These are phyloP conservation scores for Leishmania mexicana DNA, from an alignment of 208 protist species.

Conservation along the genomic window DNA sequence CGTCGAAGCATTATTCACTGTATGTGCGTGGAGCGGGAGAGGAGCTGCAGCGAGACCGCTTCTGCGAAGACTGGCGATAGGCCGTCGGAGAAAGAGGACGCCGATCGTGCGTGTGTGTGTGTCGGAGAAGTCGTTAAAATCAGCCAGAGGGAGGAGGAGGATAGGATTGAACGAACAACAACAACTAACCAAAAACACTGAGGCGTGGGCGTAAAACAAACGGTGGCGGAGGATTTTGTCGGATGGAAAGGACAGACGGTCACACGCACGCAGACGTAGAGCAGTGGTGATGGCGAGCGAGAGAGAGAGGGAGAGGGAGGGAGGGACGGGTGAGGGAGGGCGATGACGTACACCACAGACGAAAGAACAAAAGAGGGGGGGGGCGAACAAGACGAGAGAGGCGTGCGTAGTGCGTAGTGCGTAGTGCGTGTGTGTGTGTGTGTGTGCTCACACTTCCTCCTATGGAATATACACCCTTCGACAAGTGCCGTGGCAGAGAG, in stretches of 20 bases:
- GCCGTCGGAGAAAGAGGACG: background rate
- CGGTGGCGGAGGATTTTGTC: background rate
- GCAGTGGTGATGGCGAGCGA: background rate
- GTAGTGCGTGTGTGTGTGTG: no score
- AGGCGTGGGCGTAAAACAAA: background rate
- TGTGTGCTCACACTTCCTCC: background rate
- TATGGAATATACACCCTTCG: background rate
- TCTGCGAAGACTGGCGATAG: background rate
- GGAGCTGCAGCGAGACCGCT: background rate
- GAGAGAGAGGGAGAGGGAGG: no score
- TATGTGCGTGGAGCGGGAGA: background rate
- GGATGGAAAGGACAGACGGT: background rate
- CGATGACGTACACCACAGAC: no score
- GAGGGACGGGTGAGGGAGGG: background rate
- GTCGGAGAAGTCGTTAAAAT: background rate
- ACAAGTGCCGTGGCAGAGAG: background rate
- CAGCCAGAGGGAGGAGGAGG: background rate
- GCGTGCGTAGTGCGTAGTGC: no score
- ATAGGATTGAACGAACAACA: background rate
- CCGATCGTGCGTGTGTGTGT: background rate
- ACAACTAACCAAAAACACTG: background rate
- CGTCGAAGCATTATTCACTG: constrained; percentile 13
- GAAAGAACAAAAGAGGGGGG: no score
- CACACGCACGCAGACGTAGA: background rate
- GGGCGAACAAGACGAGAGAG: no score